Conservation (phyloP, 164 flowering plant species). For the Stephania cephalantha region DNA sequence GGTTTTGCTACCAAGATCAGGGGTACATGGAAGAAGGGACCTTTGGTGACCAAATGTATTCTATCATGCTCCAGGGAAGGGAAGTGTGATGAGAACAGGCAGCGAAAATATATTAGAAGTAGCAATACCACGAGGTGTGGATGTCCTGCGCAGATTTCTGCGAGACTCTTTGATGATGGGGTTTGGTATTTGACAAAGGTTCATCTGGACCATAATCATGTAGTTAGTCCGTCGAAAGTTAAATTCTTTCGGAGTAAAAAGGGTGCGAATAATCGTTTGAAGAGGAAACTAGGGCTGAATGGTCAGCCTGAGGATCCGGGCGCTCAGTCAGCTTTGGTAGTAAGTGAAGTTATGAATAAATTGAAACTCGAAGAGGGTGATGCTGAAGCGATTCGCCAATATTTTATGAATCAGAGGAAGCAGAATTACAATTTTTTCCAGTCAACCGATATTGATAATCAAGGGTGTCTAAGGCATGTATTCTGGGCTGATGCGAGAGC, state of each 20-base stretch:
- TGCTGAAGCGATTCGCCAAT: conserved; percentile 26
- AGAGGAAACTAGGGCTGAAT: conserved; percentile 37
- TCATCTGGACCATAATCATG: conserved; percentile 4
- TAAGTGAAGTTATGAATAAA: conserved; percentile 17
- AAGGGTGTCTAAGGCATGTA: conserved; percentile 47
- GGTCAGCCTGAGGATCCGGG: conserved; percentile 46
- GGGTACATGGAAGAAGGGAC: not conserved
- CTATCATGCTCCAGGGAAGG: not conserved
- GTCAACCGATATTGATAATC: conserved; percentile 50
- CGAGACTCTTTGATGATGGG: not conserved
- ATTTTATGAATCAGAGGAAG: conserved; percentile 37
- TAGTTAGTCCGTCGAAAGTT: not conserved
- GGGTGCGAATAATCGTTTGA: conserved; percentile 20
- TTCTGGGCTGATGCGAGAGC: conserved; percentile 70
- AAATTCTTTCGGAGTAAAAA: not conserved
- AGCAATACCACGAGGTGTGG: not conserved
- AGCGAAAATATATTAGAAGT: not conserved
- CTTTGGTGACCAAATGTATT: not conserved
- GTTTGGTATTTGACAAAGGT: conserved; percentile 5
- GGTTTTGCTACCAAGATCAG: not conserved
- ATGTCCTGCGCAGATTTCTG: not conserved
- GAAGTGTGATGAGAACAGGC: not conserved
- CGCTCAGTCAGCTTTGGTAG: conserved; percentile 30
- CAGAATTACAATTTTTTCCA: conserved; percentile 62
- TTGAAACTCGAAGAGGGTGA: conserved; percentile 50